These are phyloP conservation scores for Beauveria brongniartii DNA, from an alignment of 2,329 filamentous ascomycete species.

Conservation along the genomic window DNA sequence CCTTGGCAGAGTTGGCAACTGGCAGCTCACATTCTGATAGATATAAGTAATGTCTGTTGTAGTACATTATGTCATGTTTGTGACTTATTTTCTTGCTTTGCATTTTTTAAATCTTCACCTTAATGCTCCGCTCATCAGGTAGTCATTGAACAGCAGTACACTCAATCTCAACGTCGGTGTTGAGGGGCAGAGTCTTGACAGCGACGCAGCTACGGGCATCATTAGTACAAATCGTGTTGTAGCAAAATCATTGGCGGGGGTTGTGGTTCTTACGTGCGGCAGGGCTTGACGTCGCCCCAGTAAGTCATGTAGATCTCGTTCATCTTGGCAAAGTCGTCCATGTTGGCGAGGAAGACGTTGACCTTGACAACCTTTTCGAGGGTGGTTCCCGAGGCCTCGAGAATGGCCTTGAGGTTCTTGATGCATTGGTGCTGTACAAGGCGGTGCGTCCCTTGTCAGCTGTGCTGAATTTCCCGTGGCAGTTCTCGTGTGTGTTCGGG, in stretches of 20 bases:
- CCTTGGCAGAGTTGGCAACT: no score
- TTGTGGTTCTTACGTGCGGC: constrained; percentile 28
- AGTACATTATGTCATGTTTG: background rate
- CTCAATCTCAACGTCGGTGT: constrained; percentile 16
- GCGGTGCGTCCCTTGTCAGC: no score
- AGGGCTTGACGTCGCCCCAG: constrained; percentile 47
- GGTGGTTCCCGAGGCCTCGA: constrained; percentile 58
- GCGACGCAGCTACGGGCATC: constrained; percentile 23
- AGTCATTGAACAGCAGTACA: constrained; percentile 24
- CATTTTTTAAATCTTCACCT: background rate
- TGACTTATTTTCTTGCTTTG: background rate
- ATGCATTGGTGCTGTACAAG: constrained; percentile 48
- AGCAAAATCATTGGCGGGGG: background rate
- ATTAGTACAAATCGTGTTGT: background rate
- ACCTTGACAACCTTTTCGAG: constrained; percentile 64
- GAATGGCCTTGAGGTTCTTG: constrained; percentile 61
- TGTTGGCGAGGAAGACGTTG: constrained; percentile 63
- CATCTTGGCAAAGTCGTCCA: constrained; percentile 69
- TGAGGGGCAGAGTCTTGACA: constrained; percentile 18
- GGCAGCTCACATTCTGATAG: no score
- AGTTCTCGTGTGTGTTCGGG: no score
- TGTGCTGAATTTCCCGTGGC: no score
- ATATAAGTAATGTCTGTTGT: background rate
- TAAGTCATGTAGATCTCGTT: constrained; percentile 65
- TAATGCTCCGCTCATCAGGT: background rate